Percentiles rank a stretch among this genome's conserved stretches.
Conservation (phyloP, 2,329 filamentous ascomycete genomes). For the Colletotrichum sp. region DNA sequence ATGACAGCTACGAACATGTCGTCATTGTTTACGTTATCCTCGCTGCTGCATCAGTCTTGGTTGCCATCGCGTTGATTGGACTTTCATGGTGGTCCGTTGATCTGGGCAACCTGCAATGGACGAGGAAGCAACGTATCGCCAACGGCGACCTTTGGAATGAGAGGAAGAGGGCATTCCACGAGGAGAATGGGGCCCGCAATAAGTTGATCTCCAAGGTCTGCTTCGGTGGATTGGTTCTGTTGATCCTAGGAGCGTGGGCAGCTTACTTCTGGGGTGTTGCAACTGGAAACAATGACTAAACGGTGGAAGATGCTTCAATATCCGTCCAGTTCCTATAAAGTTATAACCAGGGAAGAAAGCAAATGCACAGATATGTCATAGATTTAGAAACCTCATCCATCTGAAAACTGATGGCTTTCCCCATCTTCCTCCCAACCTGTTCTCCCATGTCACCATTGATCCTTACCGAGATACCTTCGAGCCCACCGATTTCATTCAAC, state of each 20-base stretch:
- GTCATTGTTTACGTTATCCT: constrained; percentile 61
- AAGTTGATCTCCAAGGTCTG: constrained; percentile 44
- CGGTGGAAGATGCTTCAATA: background rate
- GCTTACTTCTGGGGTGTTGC: constrained; percentile 67
- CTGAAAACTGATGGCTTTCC: too few relatives aligned
- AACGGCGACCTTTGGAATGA: constrained; percentile 46
- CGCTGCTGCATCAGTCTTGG: constrained; percentile 51
- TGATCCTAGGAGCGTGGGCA: constrained; percentile 57
- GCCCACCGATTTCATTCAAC: background rate
- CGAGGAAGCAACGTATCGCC: constrained; percentile 53
- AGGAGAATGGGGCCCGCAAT: constrained; percentile 39
- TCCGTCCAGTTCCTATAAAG: background rate
- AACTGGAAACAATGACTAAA: constrained; percentile 50
- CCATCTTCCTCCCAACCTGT: too few relatives aligned
- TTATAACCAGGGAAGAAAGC: background rate
- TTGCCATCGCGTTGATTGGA: constrained; percentile 45
- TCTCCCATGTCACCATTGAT: background rate
- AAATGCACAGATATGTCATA: background rate
- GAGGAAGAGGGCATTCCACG: constrained; percentile 36
- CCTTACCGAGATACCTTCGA: background rate
- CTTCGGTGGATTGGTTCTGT: constrained; percentile 46
- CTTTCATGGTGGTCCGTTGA: constrained; percentile 36
- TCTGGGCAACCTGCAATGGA: constrained; percentile 61
- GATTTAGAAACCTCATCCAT: background rate
- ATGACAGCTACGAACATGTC: constrained; percentile 60